A percentile compares a stretch with the other conserved stretches of the same genome.
Evolutionary conservation across 495 filamentous ascomycete genomes (phyloP).

Genomic region (Aspergillus carlsbadensis): DNA sequence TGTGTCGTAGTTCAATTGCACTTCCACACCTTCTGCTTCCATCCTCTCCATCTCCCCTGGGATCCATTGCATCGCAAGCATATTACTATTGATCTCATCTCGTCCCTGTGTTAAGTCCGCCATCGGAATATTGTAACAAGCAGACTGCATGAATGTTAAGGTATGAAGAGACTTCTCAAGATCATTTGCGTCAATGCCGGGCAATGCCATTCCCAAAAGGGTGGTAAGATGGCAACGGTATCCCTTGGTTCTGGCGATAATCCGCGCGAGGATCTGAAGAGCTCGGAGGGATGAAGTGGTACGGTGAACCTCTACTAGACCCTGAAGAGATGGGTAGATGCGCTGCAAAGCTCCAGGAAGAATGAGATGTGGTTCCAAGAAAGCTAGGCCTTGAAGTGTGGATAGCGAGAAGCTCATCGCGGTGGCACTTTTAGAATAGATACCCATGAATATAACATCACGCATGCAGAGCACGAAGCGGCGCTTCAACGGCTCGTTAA

Average conservation of each 20-base stretch:
- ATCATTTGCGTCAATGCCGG: slow-evolving; percentile 97
- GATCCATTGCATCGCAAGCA: slow-evolving; percentile 90
- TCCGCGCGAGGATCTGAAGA: slow-evolving; percentile 81
- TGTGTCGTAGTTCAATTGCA: slow-evolving; percentile 80
- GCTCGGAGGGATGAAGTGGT: slow-evolving; percentile 92
- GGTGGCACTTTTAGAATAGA: slow-evolving; percentile 90
- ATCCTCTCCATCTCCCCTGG: slow-evolving; percentile 89
- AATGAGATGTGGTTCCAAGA: slow-evolving; percentile 88
- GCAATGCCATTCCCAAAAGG: slow-evolving; percentile 83
- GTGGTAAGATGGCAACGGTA: slow-evolving; percentile 95
- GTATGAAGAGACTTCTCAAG: slow-evolving; percentile 94
- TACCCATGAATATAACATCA: slow-evolving; percentile 97
- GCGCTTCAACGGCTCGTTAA: slow-evolving; percentile 77
- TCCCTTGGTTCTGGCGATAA: slow-evolving; percentile 87
- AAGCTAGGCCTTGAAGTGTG: slow-evolving; percentile 83
- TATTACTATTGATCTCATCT: slow-evolving; percentile 67
- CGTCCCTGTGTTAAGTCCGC: slow-evolving; percentile 71
- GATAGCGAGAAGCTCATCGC: slow-evolving; percentile 90
- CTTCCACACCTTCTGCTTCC: slow-evolving; percentile 79
- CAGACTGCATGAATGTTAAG: slow-evolving; percentile 88
- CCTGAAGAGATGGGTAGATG: slow-evolving; percentile 95
- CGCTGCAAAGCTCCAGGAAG: slow-evolving; percentile 90
- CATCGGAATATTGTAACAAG: slow-evolving; percentile 93
- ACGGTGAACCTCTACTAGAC: slow-evolving; percentile 93
- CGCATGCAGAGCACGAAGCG: slow-evolving; percentile 88